Evolutionary conservation across 164 flowering plant genomes (phyloP).

Genomic region (Malania oleifera): DNA sequence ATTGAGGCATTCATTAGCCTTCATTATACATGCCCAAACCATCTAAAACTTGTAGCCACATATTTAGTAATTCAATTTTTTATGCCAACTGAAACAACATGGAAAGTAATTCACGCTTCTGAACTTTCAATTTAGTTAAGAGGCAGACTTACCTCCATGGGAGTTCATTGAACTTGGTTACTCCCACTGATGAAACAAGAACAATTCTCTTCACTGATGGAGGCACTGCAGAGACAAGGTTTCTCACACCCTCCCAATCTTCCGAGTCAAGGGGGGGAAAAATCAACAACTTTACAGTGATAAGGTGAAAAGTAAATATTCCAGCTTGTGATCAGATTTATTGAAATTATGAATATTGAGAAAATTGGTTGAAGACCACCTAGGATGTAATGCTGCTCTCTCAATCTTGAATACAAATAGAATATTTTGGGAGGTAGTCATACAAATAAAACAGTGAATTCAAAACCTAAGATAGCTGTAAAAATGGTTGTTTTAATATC

Average conservation of each 20-base stretch:
- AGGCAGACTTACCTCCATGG: slow-evolving; percentile 80
- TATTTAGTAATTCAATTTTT: no score
- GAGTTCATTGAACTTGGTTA: slow-evolving; percentile 82
- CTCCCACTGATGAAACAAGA: slow-evolving; percentile 97
- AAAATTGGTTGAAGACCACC: no score
- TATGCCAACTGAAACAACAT: not conserved
- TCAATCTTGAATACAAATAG: not conserved
- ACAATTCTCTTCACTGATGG: slow-evolving; percentile 74
- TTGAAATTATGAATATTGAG: no score
- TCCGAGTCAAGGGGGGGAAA: slow-evolving; percentile 17
- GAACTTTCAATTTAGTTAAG: not conserved
- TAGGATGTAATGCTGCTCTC: no score
- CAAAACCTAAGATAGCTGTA: not conserved
- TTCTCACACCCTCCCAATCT: slow-evolving; percentile 98
- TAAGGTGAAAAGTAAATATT: not conserved
- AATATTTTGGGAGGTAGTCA: not conserved
- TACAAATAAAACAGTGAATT: not conserved
- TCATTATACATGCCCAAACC: no score
- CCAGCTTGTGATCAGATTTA: not conserved
- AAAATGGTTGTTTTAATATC: not conserved
- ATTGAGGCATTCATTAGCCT: no score
- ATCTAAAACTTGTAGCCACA: no score
- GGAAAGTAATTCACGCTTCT: slow-evolving; percentile 2
- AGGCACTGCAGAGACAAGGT: slow-evolving; percentile 75
- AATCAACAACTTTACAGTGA: not conserved